Conservation (phyloP, 768 basidiomycete genomes). For the Leccinum truebloodii region DNA sequence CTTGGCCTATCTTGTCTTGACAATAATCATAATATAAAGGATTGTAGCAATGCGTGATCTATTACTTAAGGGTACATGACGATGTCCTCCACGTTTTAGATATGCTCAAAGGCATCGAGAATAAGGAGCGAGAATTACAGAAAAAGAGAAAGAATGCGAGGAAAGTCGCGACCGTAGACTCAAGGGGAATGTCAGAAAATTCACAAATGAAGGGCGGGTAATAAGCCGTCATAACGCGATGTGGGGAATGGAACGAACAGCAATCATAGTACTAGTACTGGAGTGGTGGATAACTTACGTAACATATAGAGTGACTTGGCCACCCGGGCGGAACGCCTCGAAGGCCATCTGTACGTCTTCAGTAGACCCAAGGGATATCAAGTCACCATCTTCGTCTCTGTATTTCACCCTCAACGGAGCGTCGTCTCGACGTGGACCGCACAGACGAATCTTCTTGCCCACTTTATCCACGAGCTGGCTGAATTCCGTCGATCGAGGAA, state of each 20-base stretch:
- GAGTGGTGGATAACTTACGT: slow-evolving; percentile 45
- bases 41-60: slow-evolving; percentile 38
- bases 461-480: slow-evolving; percentile 86
- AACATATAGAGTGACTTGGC: slow-evolving; percentile 80
- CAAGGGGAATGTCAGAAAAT: slow-evolving; percentile 21
- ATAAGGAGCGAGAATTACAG: slow-evolving; percentile 15
- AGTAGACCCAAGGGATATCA: slow-evolving; percentile 84
- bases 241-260: neutral
- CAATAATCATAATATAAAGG: slow-evolving; percentile 31
- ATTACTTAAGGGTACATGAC: slow-evolving; percentile 37
- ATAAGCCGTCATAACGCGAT: slow-evolving; percentile 4
- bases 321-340: slow-evolving; percentile 76
- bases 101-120: slow-evolving; percentile 21
- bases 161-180: slow-evolving; percentile 4
- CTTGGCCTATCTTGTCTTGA: slow-evolving; percentile 1
- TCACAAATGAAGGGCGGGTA: slow-evolving; percentile 11
- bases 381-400: slow-evolving; percentile 89
- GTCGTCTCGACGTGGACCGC: slow-evolving; percentile 78
- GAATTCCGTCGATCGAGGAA: slow-evolving; percentile 77
- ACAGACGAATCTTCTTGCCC: slow-evolving; percentile 88
- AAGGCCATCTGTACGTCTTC: slow-evolving; percentile 96
- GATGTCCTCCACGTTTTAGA: slow-evolving; percentile 38
- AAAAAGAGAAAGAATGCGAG: slow-evolving; percentile 10
- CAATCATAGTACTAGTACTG: neutral
- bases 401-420: slow-evolving; percentile 86